These are phyloP conservation scores for Allium cepa DNA, from an alignment of 106 monocot species.

Conservation along the genomic window DNA sequence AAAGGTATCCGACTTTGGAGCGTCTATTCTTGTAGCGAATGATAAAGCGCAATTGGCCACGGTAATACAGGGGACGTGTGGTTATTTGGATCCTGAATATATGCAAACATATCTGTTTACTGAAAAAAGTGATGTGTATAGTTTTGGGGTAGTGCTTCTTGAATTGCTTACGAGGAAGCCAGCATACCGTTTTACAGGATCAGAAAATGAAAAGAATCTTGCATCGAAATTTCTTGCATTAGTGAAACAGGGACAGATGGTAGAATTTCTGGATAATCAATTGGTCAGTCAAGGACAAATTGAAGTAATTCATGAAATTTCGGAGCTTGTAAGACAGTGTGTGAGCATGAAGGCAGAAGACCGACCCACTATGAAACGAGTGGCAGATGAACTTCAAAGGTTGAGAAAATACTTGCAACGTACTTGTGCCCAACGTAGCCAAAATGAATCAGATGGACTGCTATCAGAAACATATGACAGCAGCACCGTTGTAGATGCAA, in stretches of 20 bases:
- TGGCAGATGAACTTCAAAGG: constrained; percentile 11
- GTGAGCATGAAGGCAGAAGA: constrained; percentile 14
- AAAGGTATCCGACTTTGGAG: constrained; percentile 47
- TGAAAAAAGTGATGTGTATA: constrained; percentile 54
- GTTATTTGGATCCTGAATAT: constrained; percentile 48
- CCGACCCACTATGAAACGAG: constrained; percentile 28
- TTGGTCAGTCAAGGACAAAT: constrained; percentile 9
- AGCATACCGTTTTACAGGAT: background rate
- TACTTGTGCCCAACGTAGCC: background rate
- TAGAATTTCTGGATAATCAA: constrained; percentile 17
- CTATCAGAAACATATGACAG: too few relatives aligned
- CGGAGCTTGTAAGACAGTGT: constrained; percentile 13
- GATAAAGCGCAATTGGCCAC: constrained; percentile 35
- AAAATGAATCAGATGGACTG: too few relatives aligned
- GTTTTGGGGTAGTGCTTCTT: constrained; percentile 42
- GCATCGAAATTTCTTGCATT: constrained; percentile 10
- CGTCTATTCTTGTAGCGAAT: constrained; percentile 28
- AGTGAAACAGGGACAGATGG: constrained; percentile 8
- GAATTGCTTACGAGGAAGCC: constrained; percentile 12
- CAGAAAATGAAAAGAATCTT: constrained; percentile 7
- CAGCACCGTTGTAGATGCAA: too few relatives aligned
- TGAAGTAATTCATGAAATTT: constrained; percentile 5
- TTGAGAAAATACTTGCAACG: background rate
- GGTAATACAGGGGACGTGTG: constrained; percentile 35
- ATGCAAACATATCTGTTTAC: constrained; percentile 24